phyloP scores from a whole-genome alignment of 1,284 basidiomycete species.

The Leccinum pachyderme region DNA sequence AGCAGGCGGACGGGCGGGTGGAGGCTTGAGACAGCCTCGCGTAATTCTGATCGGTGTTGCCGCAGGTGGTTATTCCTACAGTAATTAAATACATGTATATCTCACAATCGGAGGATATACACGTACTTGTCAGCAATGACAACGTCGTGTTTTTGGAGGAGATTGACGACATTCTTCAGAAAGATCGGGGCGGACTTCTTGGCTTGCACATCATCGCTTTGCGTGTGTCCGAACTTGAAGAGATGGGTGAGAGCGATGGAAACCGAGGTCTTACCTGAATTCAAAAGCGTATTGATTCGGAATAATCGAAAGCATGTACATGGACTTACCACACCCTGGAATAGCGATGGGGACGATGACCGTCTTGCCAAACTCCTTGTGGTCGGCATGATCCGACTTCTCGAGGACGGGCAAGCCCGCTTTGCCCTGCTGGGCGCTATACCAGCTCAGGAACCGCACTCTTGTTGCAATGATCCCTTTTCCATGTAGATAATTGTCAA shows the following conservation, averaged over 20 bases:
- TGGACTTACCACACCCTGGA: conserved; percentile 81
- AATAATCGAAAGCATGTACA: background rate
- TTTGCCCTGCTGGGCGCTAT: conserved; percentile 49
- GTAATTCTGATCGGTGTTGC: conserved; percentile 73
- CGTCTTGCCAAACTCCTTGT: conserved; percentile 64
- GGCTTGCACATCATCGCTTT: conserved; percentile 84
- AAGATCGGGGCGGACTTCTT: conserved; percentile 83
- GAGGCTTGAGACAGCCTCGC: conserved; percentile 46
- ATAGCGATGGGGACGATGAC: conserved; percentile 88
- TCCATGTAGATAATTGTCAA: conserved; percentile 66
- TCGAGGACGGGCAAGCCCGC: conserved; percentile 30
- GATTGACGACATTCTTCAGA: conserved; percentile 67
- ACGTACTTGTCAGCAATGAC: conserved; percentile 89
- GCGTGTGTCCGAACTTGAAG: conserved; percentile 85
- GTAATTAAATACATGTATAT: background rate
- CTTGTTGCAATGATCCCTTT: conserved; percentile 85
- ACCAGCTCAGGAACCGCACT: conserved; percentile 77
- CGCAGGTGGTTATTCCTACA: conserved; percentile 83
- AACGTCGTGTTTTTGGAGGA: conserved; percentile 65
- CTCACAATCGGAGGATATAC: background rate
- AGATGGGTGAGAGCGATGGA: conserved; percentile 77
- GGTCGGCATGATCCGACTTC: conserved; percentile 15
- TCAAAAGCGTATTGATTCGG: background rate
- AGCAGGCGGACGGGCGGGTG: conserved; percentile 64
- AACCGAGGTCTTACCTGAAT: conserved; percentile 83